Conservation (phyloP, 495 filamentous ascomycete genomes). For the Tuber calosporum region DNA sequence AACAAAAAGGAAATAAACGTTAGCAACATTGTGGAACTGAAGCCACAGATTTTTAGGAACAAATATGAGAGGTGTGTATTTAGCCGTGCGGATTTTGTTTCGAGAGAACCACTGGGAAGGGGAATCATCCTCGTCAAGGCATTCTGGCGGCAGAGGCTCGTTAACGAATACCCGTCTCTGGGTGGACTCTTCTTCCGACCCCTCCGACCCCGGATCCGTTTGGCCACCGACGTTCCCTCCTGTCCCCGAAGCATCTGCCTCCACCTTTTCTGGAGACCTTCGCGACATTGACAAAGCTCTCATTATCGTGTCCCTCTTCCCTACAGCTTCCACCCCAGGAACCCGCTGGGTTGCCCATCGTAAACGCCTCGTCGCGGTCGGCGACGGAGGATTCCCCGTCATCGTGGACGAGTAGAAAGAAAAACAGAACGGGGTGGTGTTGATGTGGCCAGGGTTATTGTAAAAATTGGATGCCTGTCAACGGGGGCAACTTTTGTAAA, state of each 20-base stretch:
- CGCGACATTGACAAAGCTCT: slow-evolving; percentile 37
- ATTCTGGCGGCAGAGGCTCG: slow-evolving; percentile 65
- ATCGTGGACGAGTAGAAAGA: slow-evolving; percentile 34
- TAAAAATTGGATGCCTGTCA: slow-evolving; percentile 7
- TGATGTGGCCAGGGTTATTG: slow-evolving; percentile 27
- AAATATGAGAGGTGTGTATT: slow-evolving; percentile 93
- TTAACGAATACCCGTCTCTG: slow-evolving; percentile 74
- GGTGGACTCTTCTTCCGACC: slow-evolving; percentile 43
- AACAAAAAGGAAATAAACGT: slow-evolving; percentile 94
- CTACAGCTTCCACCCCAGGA: slow-evolving; percentile 60
- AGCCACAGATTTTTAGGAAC: slow-evolving; percentile 95
- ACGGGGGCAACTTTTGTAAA: slow-evolving; percentile 1
- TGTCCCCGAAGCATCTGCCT: slow-evolving; percentile 41
- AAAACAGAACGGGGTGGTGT: slow-evolving; percentile 26
- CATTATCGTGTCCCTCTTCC: slow-evolving; percentile 79
- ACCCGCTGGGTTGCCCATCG: slow-evolving; percentile 90
- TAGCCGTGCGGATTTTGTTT: slow-evolving; percentile 97
- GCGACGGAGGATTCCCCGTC: slow-evolving; percentile 27
- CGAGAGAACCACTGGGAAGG: slow-evolving; percentile 63
- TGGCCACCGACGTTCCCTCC: slow-evolving; percentile 31
- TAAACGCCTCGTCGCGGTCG: slow-evolving; percentile 48
- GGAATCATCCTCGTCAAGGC: slow-evolving; percentile 74
- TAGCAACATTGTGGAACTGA: slow-evolving; percentile 98
- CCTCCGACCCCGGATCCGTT: slow-evolving; percentile 37
- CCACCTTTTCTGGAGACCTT: slow-evolving; percentile 36